phyloP scores from a whole-genome alignment of 2,329 filamentous ascomycete species.

The Penicillium sp. region DNA sequence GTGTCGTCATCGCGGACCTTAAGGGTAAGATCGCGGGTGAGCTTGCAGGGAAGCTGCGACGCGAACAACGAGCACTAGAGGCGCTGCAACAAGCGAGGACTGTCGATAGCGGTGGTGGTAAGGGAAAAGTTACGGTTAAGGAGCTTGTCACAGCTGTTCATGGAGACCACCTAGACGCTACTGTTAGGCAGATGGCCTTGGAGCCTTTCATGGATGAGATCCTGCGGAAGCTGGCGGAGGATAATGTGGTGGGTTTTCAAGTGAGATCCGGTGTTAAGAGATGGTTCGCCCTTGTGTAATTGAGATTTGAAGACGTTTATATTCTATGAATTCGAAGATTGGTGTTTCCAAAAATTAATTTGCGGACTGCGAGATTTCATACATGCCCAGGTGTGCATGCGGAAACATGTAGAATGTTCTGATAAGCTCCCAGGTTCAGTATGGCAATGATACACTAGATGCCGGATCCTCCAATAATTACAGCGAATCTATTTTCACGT shows the following conservation, averaged over 20 bases:
- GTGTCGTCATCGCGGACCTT: too few relatives aligned
- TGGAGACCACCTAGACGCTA: constrained; percentile 36
- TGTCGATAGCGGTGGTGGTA: not conserved
- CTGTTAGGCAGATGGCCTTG: constrained; percentile 36
- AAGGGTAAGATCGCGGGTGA: too few relatives aligned
- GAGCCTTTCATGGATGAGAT: constrained; percentile 48
- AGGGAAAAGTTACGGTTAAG: not conserved
- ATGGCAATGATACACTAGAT: too few relatives aligned
- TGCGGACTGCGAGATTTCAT: too few relatives aligned
- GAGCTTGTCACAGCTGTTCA: constrained; percentile 48
- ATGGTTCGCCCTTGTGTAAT: constrained; percentile 34
- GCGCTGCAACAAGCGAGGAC: not conserved
- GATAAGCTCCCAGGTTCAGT: too few relatives aligned
- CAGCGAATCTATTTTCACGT: too few relatives aligned
- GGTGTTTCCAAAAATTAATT: too few relatives aligned
- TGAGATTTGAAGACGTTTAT: not conserved
- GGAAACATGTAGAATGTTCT: too few relatives aligned
- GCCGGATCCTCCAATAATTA: too few relatives aligned
- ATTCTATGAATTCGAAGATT: too few relatives aligned
- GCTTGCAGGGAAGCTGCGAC: too few relatives aligned
- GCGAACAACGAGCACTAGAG: not conserved
- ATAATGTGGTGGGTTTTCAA: constrained; percentile 45
- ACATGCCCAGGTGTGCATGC: too few relatives aligned
- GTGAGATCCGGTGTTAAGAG: constrained; percentile 35
- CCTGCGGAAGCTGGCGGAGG: constrained; percentile 45